Base-by-base conservation (phyloP, 2,329 filamentous ascomycete species). In the Epicoccum sorghinum region DNA sequence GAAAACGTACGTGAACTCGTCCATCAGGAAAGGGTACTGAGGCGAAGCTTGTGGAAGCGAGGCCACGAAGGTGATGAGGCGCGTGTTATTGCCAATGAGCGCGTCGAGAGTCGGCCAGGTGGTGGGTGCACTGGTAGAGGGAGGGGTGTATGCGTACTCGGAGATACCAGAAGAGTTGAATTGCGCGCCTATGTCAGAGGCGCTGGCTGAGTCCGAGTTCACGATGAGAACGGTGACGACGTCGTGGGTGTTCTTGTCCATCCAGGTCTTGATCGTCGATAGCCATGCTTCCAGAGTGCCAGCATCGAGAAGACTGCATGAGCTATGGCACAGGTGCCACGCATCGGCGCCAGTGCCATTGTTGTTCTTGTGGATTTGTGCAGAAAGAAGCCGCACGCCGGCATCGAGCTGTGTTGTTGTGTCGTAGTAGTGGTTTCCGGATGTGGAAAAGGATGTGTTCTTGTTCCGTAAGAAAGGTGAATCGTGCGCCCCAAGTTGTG, bases 401-500 rank as follows among this genome's bases (percentile, higher is more conserved):
- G 87, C 85, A 52, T 85, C 81, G 32, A 92, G 82, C 51, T 89
- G 88, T 7, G 82, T 76, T 2, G 86, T 89, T 13, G 86, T 87
- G 71, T 90, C 89, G 75, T 82, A 86, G 75, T 80, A 89, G 75
- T 93, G 90, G 72, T 91, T 89, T 5, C 88, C 89, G 2, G 86
- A 83, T 3, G 86, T 73, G 24, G 85, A 86, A 72, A 87, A 84
- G 56, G 76, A 78, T 0, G 85, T 88, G 50, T 80, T 82, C 24
- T 77, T 72, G 65, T 91, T 86, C 44, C 88, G 81, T 38, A 92
- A 73, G 70, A 92, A 93, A 9, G 89, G 81, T 57, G 84, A 86
- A 75, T 92, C 83, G 76, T 93, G 90, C 14, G 88, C 89, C 22
- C 89, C 89, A 67, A 93, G 84, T 72, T 93, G 83, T 3, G 90